Conservation (phyloP, 148 eudicot genomes). For the Rhododendron mucronatum region DNA sequence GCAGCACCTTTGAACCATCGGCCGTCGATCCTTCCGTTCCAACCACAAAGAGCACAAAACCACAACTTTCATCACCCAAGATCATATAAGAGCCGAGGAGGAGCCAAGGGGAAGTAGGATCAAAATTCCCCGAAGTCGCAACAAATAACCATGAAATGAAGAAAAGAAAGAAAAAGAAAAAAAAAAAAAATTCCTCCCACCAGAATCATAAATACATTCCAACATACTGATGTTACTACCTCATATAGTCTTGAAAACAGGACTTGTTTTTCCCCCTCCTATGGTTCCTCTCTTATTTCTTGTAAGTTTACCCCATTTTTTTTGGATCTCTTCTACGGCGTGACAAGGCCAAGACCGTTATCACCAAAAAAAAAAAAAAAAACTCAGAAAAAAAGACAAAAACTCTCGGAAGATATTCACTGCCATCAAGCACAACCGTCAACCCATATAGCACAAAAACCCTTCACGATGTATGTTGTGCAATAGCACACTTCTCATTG, state of each 20-base stretch:
- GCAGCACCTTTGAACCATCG: neutral
- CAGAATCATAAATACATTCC: slow-evolving; percentile 12
- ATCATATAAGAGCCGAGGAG: neutral
- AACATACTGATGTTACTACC: slow-evolving; percentile 8
- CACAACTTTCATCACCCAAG: neutral
- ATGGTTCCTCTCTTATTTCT: slow-evolving; percentile 1
- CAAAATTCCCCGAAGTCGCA: slow-evolving; percentile 17
- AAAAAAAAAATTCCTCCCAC: neutral
- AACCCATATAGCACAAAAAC: slow-evolving; percentile 1
- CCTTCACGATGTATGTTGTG: neutral
- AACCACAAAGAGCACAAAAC: neutral
- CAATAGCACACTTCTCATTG: slow-evolving; percentile 10
- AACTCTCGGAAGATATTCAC: neutral
- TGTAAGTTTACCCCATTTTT: neutral
- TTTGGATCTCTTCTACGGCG: neutral
- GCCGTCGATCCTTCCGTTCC: neutral
- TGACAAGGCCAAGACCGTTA: slow-evolving; percentile 2
- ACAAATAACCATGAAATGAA: neutral
- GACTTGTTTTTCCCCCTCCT: neutral
- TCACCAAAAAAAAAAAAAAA: neutral
- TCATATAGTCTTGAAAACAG: neutral
- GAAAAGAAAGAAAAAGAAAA: neutral
- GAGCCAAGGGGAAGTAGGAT: slow-evolving; percentile 6
- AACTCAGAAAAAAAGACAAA: neutral
- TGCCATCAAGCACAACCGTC: neutral